Evolutionary conservation across 2,329 filamentous ascomycete species (phyloP).

Genomic region (Allantophomopsis lycopodina): DNA sequence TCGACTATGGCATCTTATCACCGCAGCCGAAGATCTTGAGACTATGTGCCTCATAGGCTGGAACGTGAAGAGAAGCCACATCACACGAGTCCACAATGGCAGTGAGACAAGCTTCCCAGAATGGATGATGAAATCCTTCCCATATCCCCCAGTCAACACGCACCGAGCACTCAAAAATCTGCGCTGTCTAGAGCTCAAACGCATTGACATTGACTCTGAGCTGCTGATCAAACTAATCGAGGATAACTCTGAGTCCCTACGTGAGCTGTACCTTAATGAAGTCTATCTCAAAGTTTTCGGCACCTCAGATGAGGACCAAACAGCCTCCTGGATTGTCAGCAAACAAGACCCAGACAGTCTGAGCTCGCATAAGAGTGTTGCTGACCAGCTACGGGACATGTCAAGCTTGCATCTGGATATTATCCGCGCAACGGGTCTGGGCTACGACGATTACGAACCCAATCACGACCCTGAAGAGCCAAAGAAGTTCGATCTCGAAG

Average conservation of each 20-base stretch:
- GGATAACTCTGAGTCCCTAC: conserved; percentile 12
- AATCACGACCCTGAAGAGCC: conserved; percentile 3
- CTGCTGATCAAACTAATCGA: conserved; percentile 12
- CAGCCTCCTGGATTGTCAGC: conserved; percentile 17
- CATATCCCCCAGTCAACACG: conserved; percentile 8
- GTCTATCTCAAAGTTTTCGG: conserved; percentile 17
- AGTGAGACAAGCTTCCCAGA: conserved; percentile 6
- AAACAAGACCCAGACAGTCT: conserved; percentile 4
- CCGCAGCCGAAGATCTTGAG: conserved; percentile 27
- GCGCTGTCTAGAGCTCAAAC: conserved; percentile 17
- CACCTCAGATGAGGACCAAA: conserved; percentile 4
- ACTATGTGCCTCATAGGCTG: conserved; percentile 33
- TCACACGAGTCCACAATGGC: conserved; percentile 1
- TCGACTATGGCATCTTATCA: conserved; percentile 34
- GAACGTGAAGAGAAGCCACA: conserved; percentile 11
- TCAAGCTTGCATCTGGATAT: conserved; percentile 12
- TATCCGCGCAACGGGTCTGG: conserved; percentile 16
- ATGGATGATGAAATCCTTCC: conserved; percentile 17
- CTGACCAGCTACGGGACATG: conserved; percentile 12
- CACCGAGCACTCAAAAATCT: conserved; percentile 5
- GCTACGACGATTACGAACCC: conserved; percentile 17
- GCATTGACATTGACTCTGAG: conserved; percentile 14
- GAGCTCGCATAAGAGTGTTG: conserved; percentile 12
- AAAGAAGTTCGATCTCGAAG: conserved; percentile 14
- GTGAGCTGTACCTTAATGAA: conserved; percentile 18